Conservation (phyloP, 2,329 filamentous ascomycete species). For the Penicillium sp. region DNA sequence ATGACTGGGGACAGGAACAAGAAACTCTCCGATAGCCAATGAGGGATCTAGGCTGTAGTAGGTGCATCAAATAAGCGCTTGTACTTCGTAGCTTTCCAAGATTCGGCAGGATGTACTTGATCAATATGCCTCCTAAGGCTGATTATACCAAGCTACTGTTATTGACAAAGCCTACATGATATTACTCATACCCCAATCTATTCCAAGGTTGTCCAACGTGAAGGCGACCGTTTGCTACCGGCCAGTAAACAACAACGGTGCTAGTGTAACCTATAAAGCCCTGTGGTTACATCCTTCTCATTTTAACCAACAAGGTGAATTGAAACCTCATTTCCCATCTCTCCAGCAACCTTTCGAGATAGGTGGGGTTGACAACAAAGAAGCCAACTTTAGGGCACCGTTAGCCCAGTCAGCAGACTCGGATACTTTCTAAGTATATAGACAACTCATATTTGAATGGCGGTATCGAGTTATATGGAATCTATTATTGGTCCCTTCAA, state of each 20-base stretch:
- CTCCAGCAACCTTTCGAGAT: slow-evolving; percentile 6
- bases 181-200: neutral
- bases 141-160: neutral
- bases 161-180: neutral
- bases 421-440: neutral
- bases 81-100: neutral
- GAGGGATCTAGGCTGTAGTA: neutral
- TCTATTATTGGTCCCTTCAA: neutral
- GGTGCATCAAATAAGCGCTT: slow-evolving; percentile 3
- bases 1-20: neutral
- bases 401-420: slow-evolving; percentile 7
- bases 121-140: neutral
- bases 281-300: slow-evolving; percentile 10
- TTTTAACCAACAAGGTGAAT: neutral
- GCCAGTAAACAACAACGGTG: slow-evolving; percentile 1
- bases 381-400: slow-evolving; percentile 12
- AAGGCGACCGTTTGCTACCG: slow-evolving; percentile 7
- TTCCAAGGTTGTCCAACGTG: neutral
- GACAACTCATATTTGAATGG: neutral
- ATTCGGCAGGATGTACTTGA: neutral
- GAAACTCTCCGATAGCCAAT: slow-evolving; percentile 5
- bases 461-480: neutral
- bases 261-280: slow-evolving; percentile 12
- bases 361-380: slow-evolving; percentile 19
- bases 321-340: neutral